Conservation (phyloP, 139 green algal species). For the Klebsormidium nitens region DNA sequence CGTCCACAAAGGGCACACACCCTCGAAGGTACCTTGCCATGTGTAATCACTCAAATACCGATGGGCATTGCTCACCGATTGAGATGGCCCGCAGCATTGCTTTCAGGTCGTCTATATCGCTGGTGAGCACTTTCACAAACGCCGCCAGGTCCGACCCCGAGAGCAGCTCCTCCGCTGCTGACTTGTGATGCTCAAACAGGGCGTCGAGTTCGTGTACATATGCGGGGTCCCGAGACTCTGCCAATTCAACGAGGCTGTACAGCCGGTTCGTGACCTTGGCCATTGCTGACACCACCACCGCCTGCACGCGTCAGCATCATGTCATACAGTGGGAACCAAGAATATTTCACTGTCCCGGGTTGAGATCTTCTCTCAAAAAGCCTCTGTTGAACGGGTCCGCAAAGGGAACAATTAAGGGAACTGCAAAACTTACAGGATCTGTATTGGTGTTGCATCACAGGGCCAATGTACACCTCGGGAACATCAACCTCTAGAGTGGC, state of each 20-base stretch:
- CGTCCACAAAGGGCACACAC: no score
- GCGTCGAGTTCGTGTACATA: constrained; percentile 79
- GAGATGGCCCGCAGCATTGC: constrained; percentile 85
- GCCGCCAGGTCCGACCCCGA: constrained; percentile 3
- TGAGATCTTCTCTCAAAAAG: no score
- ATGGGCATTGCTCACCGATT: constrained; percentile 66
- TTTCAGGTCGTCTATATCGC: constrained; percentile 86
- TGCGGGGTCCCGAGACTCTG: constrained; percentile 53
- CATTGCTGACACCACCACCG: constrained; percentile 47
- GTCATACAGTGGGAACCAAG: no score
- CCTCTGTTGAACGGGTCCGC: no score
- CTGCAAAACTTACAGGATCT: no score
- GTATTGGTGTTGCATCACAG: no score
- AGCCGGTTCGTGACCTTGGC: constrained; percentile 89
- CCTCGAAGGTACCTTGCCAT: no score
- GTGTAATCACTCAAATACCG: no score
- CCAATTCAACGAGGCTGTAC: constrained; percentile 78
- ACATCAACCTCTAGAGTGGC: no score
- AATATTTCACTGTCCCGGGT: no score
- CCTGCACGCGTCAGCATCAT: constrained; percentile 29
- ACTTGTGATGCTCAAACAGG: constrained; percentile 85
- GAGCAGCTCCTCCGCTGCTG: constrained; percentile 74
- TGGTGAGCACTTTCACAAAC: constrained; percentile 69
- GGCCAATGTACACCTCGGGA: no score
- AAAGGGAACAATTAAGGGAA: no score